Evolutionary conservation across 176 grass and related monocot genomes (phyloP), one percentile per base, ranked within the genome.

Genomic region (Lolium rigidum): DNA sequence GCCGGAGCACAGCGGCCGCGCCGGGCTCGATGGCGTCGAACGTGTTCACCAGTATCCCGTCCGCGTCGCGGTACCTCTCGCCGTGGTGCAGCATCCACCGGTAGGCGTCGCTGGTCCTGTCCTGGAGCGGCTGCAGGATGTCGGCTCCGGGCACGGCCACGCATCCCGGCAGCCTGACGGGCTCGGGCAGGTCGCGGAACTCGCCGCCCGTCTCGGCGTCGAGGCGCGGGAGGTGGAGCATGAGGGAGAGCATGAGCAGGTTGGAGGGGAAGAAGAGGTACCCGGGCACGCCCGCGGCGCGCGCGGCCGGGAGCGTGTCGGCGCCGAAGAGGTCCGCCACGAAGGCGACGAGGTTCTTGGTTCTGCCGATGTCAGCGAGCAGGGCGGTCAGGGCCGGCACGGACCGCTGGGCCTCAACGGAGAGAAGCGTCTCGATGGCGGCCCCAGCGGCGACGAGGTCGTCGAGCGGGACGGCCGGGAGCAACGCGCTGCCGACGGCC

Each of bases 191-290:
- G 41, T 95, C 85, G 9, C 83, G 70, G 31, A 87, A 90, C 82
- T 92, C 87, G 25, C 80, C 59, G 3, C 46, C 7, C 74, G 72
- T 3, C 31, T 64, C 26, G 1, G 72, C 51, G 59, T 90, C 93
- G 39, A 95, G 70, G 22, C 47, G 78, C 3, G 79, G 88, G 35
- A 87, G 55, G 66, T 95, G 79, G 43, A 95, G 47, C 52, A 92
- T 39, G 82, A 95, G 11, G 20, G 93, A 95, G 11, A 90, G 87
- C 28, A 78, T 41, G 25, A 89, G 85, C 15, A 92, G 90, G 65
- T 92, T 95, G 55, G 83, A 70, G 7, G 90, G 85, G 65, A 85
- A 84, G 51, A 95, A 95, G 61, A 95, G 59, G 89, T 86, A 90
- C 17, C 37, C 58, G 0, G 83, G 90, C n/a, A 95, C 20, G 50